A percentile compares a stretch with the other conserved stretches of the same genome.
phyloP scores from a whole-genome alignment of 2,329 filamentous ascomycete genomes.

The Aaosphaeria arxii region DNA sequence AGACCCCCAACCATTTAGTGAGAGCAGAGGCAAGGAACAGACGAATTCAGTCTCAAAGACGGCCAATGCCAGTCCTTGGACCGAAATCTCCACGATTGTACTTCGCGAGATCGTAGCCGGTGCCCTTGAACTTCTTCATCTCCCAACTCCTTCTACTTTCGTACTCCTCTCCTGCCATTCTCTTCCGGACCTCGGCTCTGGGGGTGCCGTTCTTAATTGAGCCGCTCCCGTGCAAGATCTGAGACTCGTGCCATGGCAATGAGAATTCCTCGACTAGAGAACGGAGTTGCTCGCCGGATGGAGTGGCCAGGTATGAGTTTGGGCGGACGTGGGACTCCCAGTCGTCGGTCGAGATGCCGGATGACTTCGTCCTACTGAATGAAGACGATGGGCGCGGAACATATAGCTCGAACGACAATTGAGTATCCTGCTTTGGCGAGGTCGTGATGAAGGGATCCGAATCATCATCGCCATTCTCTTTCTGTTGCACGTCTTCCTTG shows the following conservation, averaged over 20 bases:
- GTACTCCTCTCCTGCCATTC: slow-evolving; percentile 22
- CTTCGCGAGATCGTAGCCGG: slow-evolving; percentile 28
- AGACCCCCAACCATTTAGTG: too few relatives aligned
- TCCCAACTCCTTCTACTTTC: slow-evolving; percentile 30
- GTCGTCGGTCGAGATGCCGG: slow-evolving; percentile 15
- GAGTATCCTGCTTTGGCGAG: slow-evolving; percentile 13
- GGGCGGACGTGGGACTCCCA: slow-evolving; percentile 23
- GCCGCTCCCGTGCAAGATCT: slow-evolving; percentile 21
- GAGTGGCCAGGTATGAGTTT: slow-evolving; percentile 24
- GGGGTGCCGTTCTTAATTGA: slow-evolving; percentile 11
- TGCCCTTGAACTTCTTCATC: slow-evolving; percentile 30
- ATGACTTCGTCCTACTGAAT: not conserved
- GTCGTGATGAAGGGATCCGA: slow-evolving; percentile 24
- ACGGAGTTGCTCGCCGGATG: slow-evolving; percentile 20
- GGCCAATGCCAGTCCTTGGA: slow-evolving; percentile 29
- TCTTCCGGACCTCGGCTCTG: slow-evolving; percentile 19
- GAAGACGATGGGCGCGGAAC: slow-evolving; percentile 11
- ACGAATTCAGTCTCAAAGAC: slow-evolving; percentile 18
- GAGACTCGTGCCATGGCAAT: slow-evolving; percentile 26
- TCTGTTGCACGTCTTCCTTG: slow-evolving; percentile 1
- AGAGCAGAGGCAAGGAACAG: too few relatives aligned
- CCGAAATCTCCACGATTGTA: slow-evolving; percentile 39
- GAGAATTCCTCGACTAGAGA: slow-evolving; percentile 29
- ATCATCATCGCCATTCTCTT: slow-evolving; percentile 7
- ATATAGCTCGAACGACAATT: slow-evolving; percentile 17